A percentile compares a stretch with the other conserved stretches of the same genome.
Evolutionary conservation across 257 asterid species (phyloP).

Genomic region (Leonotis leonurus): DNA sequence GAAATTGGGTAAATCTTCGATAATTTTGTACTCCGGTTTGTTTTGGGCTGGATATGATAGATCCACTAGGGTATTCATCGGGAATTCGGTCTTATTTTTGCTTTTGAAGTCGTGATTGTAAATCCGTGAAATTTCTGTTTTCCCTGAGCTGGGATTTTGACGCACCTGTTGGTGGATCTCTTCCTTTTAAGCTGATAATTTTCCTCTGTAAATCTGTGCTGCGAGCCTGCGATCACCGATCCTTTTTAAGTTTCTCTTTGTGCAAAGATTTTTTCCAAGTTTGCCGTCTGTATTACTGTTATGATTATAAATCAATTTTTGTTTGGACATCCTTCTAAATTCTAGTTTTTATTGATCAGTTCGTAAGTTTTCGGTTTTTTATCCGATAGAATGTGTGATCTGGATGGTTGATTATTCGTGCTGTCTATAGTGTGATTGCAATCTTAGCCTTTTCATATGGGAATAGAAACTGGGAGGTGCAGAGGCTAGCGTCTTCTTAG

Average conservation of each 20-base stretch:
- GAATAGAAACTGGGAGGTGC: neutral
- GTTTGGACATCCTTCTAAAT: neutral
- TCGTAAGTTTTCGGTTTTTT: too few species aligned
- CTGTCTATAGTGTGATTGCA: neutral
- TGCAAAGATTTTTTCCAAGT: neutral
- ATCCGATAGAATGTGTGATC: too few species aligned
- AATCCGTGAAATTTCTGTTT: slow-evolving; percentile 14
- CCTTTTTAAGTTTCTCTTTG: neutral
- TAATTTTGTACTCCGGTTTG: neutral
- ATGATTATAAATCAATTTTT: too few species aligned
- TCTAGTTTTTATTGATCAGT: neutral
- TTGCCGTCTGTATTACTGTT: too few species aligned
- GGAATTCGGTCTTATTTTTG: slow-evolving; percentile 12
- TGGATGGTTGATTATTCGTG: too few species aligned
- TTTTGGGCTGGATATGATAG: slow-evolving; percentile 14
- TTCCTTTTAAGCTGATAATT: neutral
- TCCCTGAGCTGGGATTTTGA: neutral
- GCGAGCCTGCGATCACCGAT: neutral
- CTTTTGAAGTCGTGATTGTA: slow-evolving; percentile 3
- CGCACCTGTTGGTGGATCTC: neutral
- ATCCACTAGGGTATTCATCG: slow-evolving; percentile 20
- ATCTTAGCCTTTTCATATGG: neutral
- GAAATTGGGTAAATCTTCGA: neutral
- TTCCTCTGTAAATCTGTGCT: neutral
- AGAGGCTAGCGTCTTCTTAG: neutral